A percentile compares a stretch with the other conserved stretches of the same genome.
phyloP scores from a whole-genome alignment of 1,284 basidiomycete genomes.

The Pyrrhoderma noxium region DNA sequence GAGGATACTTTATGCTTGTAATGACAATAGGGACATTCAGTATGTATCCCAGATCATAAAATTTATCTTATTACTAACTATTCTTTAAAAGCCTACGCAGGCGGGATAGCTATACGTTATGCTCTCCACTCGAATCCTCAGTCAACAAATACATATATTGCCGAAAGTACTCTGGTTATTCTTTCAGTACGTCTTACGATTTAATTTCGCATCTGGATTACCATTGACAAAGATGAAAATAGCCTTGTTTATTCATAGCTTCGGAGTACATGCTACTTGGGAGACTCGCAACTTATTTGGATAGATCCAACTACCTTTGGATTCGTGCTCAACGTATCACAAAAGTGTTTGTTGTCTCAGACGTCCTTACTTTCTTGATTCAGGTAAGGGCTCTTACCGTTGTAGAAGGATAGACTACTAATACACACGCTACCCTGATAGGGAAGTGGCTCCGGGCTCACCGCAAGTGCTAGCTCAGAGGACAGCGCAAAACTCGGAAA shows the following conservation, averaged over 20 bases:
- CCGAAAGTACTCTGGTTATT: conserved; percentile 55
- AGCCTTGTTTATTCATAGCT: conserved; percentile 74
- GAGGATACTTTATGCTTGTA: conserved; percentile 54
- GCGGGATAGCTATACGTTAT: conserved; percentile 46
- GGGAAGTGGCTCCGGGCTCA: conserved; percentile 41
- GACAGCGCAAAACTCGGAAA: conserved; percentile 28
- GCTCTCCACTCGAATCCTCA: conserved; percentile 39
- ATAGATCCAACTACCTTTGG: conserved; percentile 45
- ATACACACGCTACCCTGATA: no score
- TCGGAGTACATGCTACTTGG: conserved; percentile 66
- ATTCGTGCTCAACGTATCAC: conserved; percentile 48
- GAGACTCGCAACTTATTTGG: conserved; percentile 46
- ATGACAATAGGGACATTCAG: conserved; percentile 60
- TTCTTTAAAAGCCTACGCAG: conserved; percentile 38
- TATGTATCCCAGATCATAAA: conserved; percentile 23
- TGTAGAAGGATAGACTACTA: no score
- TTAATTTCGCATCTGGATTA: conserved; percentile 13
- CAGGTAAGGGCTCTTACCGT: conserved; percentile 33
- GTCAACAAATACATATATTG: conserved; percentile 46
- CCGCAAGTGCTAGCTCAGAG: conserved; percentile 30
- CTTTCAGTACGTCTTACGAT: conserved; percentile 42
- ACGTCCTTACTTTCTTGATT: conserved; percentile 62
- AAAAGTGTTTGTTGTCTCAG: conserved; percentile 46
- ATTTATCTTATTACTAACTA: neutral
- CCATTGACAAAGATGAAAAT: neutral